Evolutionary conservation across 768 basidiomycete species (phyloP).

Genomic region (Mycena olivaceomarginata): DNA sequence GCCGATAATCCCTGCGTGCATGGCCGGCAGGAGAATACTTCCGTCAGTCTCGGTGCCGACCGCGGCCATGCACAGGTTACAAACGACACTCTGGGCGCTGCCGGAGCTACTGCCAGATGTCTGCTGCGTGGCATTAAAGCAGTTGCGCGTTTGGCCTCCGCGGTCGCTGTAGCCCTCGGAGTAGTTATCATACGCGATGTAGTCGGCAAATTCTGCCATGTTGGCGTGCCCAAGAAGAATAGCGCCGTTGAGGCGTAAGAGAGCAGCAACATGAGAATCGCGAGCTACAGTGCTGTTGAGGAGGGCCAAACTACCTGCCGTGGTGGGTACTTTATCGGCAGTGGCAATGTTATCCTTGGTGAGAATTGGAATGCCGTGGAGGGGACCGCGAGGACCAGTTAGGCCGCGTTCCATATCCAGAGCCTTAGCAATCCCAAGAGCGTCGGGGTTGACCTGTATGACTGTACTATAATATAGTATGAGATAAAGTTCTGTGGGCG

Average conservation of each 20-base stretch:
- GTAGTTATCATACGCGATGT: slow-evolving; percentile 31
- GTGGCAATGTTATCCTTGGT: slow-evolving; percentile 51
- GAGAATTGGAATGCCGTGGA: slow-evolving; percentile 60
- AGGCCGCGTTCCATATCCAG: slow-evolving; percentile 52
- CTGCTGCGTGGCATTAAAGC: slow-evolving; percentile 31
- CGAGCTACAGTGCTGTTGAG: slow-evolving; percentile 55
- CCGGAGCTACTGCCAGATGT: slow-evolving; percentile 27
- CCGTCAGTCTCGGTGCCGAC: slow-evolving; percentile 33
- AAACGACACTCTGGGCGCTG: slow-evolving; percentile 28
- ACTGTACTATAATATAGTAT: not conserved
- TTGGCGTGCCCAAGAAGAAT: slow-evolving; percentile 38
- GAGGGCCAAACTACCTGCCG: slow-evolving; percentile 58
- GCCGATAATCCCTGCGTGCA: slow-evolving; percentile 71
- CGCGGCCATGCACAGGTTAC: slow-evolving; percentile 27
- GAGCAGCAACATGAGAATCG: slow-evolving; percentile 45
- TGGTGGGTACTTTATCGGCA: slow-evolving; percentile 54
- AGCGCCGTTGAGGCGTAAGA: slow-evolving; percentile 19
- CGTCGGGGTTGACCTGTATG: slow-evolving; percentile 59
- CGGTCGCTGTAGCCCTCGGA: slow-evolving; percentile 30
- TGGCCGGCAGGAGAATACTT: slow-evolving; percentile 27
- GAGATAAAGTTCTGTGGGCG: slow-evolving; percentile 48
- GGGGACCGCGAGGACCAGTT: slow-evolving; percentile 52
- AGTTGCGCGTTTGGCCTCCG: slow-evolving; percentile 30
- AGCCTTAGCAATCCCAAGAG: slow-evolving; percentile 51
- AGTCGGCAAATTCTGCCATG: slow-evolving; percentile 27